Evolutionary conservation across 1,284 basidiomycete genomes (phyloP), one percentile per base, ranked within the genome.

Genomic region (Malassezia sympodialis): DNA sequence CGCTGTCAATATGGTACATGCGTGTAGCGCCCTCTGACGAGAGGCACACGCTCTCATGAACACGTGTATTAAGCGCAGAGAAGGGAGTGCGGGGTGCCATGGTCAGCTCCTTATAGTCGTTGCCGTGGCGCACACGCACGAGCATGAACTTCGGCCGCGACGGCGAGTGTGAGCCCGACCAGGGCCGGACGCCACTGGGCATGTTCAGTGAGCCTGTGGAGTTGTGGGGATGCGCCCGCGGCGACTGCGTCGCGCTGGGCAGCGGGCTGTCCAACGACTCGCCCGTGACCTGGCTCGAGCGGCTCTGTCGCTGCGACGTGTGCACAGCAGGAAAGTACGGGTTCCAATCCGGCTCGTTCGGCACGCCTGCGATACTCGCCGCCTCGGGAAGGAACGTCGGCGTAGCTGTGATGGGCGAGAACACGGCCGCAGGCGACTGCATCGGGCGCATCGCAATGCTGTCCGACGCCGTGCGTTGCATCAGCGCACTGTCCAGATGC

Each of bases 41-140:
- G 24, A 49, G 24, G 34, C 46, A 8, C 15, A 49, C 24, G 17
- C 23, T 35, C n/a, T 31, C 24, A 12, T 49, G 46, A 10, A 23
- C 46, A 19, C 15, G 32, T 21, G 46, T 31, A 24, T 49, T 28
- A 44, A 98, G 79, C 32, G 89, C 86, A 53, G 78, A 78, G 74
- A 85, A 93, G 67, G 86, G 81, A 19, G 86, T 87, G 54, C 79
- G 76, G 35, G 84, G 80, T 32, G 88, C 81, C 11, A 93, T 87
- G 73, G 90, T 87, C 58, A 96, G 87, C 59, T 90, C 85, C 73
- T 91, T 94, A 49, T 89, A 84, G 72, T 94, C 90, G 65, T 89
- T 84, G 66, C 85, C 82, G 78, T 84, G 90, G 75, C 85, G 84
- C 51, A 93, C 87, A 5, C 31, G 31, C 24, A 49, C 46, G 3